A percentile compares a stretch with the other conserved stretches of the same genome.
phyloP scores from a whole-genome alignment of 108 stramenopile genomes.

The Cyclotella baltica region DNA sequence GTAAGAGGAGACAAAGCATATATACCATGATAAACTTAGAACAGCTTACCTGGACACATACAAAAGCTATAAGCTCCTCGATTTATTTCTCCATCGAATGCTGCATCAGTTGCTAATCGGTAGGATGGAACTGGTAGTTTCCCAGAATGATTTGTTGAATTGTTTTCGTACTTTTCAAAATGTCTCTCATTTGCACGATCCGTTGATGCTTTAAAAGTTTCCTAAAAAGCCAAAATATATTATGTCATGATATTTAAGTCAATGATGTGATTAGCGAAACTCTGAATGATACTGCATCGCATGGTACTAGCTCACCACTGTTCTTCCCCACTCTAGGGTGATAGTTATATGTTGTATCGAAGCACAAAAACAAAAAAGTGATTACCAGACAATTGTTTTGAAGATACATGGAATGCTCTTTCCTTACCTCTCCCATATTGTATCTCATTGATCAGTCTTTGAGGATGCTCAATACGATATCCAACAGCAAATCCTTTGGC shows the following conservation, averaged over 20 bases:
- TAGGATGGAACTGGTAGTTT: constrained; percentile 89
- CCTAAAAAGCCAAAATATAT: not conserved
- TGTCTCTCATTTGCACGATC: constrained; percentile 70
- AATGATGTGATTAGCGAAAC: not conserved
- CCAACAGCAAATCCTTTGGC: constrained; percentile 97
- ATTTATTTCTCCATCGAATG: constrained; percentile 66
- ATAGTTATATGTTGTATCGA: not conserved
- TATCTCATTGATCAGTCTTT: constrained; percentile 84
- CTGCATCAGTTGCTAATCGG: constrained; percentile 86
- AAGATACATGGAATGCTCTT: not conserved
- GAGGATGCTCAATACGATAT: constrained; percentile 95
- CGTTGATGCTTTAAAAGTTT: constrained; percentile 72
- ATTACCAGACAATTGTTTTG: not conserved
- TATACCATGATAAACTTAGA: constrained; percentile 2
- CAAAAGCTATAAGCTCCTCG: constrained; percentile 84
- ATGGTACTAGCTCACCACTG: constrained; percentile 50
- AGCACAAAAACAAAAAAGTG: not conserved
- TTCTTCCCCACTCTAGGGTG: constrained; percentile 64
- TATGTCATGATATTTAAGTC: not conserved
- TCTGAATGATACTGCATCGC: not conserved
- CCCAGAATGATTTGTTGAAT: constrained; percentile 47
- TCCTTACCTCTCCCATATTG: constrained; percentile 76
- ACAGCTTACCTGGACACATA: constrained; percentile 72
- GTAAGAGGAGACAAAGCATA: constrained; percentile 53
- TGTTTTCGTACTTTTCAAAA: constrained; percentile 41